Evolutionary conservation across 2,329 filamentous ascomycete genomes (phyloP).

Genomic region (Monilinia vaccinii-corymbosi): DNA sequence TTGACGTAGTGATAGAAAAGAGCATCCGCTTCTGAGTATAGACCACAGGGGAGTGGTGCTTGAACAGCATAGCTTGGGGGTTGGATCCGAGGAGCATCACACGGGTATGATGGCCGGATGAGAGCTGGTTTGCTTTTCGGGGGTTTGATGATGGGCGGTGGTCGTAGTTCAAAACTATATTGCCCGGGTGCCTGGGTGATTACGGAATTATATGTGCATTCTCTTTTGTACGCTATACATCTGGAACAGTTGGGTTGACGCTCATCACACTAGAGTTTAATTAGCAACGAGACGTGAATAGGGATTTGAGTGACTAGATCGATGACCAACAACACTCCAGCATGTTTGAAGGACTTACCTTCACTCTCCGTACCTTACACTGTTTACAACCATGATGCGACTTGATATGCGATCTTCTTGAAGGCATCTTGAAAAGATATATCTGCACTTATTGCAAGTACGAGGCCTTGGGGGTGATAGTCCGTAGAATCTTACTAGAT

Average conservation of each 20-base stretch:
- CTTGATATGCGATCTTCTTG: conserved; percentile 9
- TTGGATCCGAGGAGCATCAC: not conserved
- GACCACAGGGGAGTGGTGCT: not conserved
- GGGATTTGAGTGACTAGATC: not conserved
- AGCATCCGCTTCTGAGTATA: not conserved
- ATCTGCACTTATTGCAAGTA: not conserved
- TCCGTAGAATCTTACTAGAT: too few relatives aligned
- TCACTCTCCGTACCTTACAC: conserved; percentile 4
- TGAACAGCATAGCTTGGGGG: not conserved
- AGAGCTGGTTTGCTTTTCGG: not conserved
- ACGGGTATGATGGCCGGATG: not conserved
- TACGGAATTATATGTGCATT: conserved; percentile 2
- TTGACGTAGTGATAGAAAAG: conserved; percentile 6
- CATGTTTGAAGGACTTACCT: not conserved
- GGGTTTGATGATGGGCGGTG: not conserved
- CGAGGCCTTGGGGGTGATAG: too few relatives aligned
- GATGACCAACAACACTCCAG: not conserved
- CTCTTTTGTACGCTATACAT: conserved; percentile 6
- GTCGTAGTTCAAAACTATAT: conserved; percentile 1
- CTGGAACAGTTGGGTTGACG: conserved; percentile 3
- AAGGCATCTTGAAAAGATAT: not conserved
- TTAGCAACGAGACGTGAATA: not conserved
- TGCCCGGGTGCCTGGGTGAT: conserved; percentile 2
- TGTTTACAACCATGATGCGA: conserved; percentile 8
- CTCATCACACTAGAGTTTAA: conserved; percentile 3